Evolutionary conservation across 305 asterid genomes (phyloP).

Genomic region (Rubia tinctorum): DNA sequence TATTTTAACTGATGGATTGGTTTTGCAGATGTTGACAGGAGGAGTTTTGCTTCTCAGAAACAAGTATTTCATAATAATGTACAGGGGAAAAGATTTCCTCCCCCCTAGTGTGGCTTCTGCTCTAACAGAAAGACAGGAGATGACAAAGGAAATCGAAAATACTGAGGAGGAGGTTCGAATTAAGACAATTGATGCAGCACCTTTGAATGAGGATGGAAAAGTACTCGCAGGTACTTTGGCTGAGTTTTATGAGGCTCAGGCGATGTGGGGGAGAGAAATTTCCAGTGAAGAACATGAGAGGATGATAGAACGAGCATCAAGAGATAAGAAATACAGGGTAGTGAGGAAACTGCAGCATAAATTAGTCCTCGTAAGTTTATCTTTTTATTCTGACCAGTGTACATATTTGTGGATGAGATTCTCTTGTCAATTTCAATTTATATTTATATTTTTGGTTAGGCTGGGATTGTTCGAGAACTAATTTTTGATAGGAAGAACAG

Average conservation of each 20-base stretch:
- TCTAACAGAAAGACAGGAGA: slow-evolving; percentile 81
- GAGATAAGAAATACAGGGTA: slow-evolving; percentile 60
- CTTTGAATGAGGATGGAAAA: slow-evolving; percentile 46
- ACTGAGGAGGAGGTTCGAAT: slow-evolving; percentile 78
- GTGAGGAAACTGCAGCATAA: slow-evolving; percentile 86
- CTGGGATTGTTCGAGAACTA: not conserved
- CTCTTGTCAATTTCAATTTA: not conserved
- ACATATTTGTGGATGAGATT: not conserved
- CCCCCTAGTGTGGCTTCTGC: slow-evolving; percentile 85
- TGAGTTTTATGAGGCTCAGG: slow-evolving; percentile 94
- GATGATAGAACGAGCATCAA: slow-evolving; percentile 76
- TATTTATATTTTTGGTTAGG: not conserved
- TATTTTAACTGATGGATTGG: slow-evolving; percentile 12
- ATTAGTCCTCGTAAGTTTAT: slow-evolving; percentile 67
- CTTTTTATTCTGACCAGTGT: slow-evolving; percentile 2
- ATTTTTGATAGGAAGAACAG: not conserved
- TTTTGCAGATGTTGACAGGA: slow-evolving; percentile 73
- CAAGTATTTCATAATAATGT: slow-evolving; percentile 88
- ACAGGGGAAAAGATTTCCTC: slow-evolving; percentile 97
- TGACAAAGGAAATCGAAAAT: slow-evolving; percentile 78
- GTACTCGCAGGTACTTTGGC: slow-evolving; percentile 85
- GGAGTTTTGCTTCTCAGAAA: slow-evolving; percentile 91
- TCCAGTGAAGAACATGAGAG: slow-evolving; percentile 73
- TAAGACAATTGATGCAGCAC: slow-evolving; percentile 30
- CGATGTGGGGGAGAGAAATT: slow-evolving; percentile 76